These are phyloP conservation scores for Wickerhamiella australiensis DNA, from an alignment of 805 yeast genomes.

Conservation along the genomic window DNA sequence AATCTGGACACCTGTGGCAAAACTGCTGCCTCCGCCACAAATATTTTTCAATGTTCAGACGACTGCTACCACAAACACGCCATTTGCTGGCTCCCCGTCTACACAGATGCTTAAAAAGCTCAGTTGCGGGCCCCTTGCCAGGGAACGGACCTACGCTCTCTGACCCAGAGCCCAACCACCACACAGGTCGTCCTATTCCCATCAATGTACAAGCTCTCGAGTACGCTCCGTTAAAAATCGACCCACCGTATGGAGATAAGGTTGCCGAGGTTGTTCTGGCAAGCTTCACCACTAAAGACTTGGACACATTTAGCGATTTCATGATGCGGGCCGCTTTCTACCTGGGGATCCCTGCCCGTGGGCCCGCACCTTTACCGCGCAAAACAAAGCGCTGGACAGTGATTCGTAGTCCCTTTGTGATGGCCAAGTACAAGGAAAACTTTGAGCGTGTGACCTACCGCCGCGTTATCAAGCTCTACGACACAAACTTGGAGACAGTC, in stretches of 20 bases:
- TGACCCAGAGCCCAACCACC: conserved; percentile 5
- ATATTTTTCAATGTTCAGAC: neutral
- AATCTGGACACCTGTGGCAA: conserved; percentile 16
- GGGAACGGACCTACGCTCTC: neutral
- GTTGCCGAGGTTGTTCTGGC: conserved; percentile 69
- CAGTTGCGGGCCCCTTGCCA: neutral
- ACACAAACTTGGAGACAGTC: conserved; percentile 71
- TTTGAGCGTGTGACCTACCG: conserved; percentile 79
- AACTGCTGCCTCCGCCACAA: neutral
- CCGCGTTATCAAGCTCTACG: conserved; percentile 63
- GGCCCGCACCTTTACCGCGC: conserved; percentile 55
- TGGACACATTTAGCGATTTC: conserved; percentile 72
- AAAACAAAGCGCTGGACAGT: conserved; percentile 87
- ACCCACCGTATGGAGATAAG: conserved; percentile 54
- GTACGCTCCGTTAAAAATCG: conserved; percentile 64
- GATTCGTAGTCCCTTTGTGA: conserved; percentile 83
- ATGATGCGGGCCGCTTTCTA: conserved; percentile 83
- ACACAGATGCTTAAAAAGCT: conserved; percentile 10
- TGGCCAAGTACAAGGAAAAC: conserved; percentile 89
- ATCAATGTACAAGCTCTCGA: conserved; percentile 70
- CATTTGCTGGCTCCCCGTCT: conserved; percentile 27
- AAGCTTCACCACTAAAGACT: conserved; percentile 49
- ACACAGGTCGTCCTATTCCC: conserved; percentile 48
- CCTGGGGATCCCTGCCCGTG: conserved; percentile 74
- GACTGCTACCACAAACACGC: conserved; percentile 17